Evolutionary conservation across 1,284 basidiomycete genomes (phyloP).

Genomic region (Pyrrhoderma noxium): DNA sequence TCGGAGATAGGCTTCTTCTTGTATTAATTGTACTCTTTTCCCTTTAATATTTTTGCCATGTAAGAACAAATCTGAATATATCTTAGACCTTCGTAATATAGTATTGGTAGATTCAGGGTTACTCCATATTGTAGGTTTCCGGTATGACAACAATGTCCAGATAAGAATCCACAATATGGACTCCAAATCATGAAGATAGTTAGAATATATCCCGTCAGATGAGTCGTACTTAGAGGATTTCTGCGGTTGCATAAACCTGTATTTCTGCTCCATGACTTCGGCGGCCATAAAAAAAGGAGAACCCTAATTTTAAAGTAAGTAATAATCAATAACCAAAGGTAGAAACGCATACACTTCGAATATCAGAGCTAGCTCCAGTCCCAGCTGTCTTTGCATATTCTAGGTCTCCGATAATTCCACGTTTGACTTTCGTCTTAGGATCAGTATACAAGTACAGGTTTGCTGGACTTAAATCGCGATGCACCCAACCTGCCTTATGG

Average conservation of each 20-base stretch:
- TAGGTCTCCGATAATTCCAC: conserved; percentile 3
- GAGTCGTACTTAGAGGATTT: background rate
- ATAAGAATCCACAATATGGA: background rate
- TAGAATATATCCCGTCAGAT: background rate
- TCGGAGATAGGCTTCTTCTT: too few relatives aligned
- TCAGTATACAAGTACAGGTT: conserved; percentile 3
- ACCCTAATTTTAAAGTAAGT: background rate
- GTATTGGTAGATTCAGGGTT: too few relatives aligned
- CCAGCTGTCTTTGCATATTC: conserved; percentile 6
- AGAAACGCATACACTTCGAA: background rate
- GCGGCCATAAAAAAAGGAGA: conserved; percentile 3
- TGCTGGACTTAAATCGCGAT: conserved; percentile 4
- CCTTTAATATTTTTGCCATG: too few relatives aligned
- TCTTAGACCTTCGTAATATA: too few relatives aligned
- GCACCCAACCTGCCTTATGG: background rate
- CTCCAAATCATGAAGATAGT: background rate
- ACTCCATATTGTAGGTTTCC: too few relatives aligned
- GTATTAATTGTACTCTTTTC: too few relatives aligned
- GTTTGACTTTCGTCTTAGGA: too few relatives aligned
- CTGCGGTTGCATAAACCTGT: background rate
- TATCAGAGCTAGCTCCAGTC: background rate
- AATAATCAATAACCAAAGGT: background rate
- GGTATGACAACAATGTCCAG: background rate
- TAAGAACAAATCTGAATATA: too few relatives aligned
- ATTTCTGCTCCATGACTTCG: background rate